Percentiles rank a stretch among this genome's conserved stretches.
Evolutionary conservation across 192 early-diverging fungal species (phyloP).

Genomic region (Phlyctochytrium bullatum): DNA sequence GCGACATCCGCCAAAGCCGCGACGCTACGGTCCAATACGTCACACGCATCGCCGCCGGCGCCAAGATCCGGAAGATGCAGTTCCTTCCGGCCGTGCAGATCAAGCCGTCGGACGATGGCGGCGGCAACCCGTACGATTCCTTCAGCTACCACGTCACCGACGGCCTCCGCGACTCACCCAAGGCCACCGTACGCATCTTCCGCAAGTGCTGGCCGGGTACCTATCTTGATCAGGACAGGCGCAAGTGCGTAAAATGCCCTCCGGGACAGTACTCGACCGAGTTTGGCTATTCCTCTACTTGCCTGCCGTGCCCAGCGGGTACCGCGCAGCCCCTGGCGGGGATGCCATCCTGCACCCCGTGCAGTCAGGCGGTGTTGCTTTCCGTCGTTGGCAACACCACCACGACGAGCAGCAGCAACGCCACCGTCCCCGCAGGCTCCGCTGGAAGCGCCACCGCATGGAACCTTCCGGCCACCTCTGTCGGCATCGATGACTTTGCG

Average conservation of each 20-base stretch:
- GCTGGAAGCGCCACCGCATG: not conserved
- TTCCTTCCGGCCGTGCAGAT: not conserved
- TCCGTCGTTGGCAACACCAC: not conserved
- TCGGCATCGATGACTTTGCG: not conserved
- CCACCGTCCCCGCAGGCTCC: not conserved
- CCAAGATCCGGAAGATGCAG: not conserved
- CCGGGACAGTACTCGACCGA: not conserved
- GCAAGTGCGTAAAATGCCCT: not conserved
- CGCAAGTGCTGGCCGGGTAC: not conserved
- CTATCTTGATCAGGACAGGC: not conserved
- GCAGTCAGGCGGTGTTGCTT: not conserved
- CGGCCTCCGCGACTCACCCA: not conserved
- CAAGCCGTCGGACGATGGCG: not conserved
- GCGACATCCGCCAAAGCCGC: conserved; percentile 1
- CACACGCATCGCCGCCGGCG: not conserved
- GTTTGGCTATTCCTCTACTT: not conserved
- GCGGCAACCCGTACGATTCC: conserved; percentile 3
- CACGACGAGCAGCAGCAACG: not conserved
- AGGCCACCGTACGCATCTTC: not conserved
- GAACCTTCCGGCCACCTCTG: not conserved
- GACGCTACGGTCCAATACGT: not conserved
- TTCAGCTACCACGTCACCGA: conserved; percentile 6
- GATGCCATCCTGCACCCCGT: not conserved
- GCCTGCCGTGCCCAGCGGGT: conserved; percentile 3
- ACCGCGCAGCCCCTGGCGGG: not conserved